These are phyloP conservation scores for Phytomonas sp. DNA, from an alignment of 208 protist species.

Conservation along the genomic window DNA sequence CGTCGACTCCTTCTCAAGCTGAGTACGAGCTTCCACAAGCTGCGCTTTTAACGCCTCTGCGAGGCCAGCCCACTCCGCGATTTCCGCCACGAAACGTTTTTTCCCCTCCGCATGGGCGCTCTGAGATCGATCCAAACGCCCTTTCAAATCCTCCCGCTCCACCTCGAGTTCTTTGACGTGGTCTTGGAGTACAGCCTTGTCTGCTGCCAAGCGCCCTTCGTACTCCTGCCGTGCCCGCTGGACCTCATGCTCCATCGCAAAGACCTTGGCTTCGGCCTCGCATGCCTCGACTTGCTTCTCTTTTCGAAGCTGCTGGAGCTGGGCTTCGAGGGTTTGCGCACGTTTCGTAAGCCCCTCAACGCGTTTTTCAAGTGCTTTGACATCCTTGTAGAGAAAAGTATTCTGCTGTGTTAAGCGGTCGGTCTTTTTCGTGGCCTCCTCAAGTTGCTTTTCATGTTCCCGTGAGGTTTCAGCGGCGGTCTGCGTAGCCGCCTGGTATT, in stretches of 20 bases:
- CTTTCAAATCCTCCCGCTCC: constrained; percentile 16
- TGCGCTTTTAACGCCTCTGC: constrained; percentile 3
- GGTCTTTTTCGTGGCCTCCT: not conserved
- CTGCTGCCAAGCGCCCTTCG: constrained; percentile 10
- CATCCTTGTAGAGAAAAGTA: not conserved
- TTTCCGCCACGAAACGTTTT: not conserved
- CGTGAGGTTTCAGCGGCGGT: not conserved
- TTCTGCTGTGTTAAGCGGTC: not conserved
- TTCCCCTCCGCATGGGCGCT: not conserved
- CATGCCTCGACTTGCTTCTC: not conserved
- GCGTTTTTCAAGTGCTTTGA: not conserved
- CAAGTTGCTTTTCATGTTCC: not conserved
- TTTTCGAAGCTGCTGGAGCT: not conserved
- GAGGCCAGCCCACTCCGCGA: not conserved
- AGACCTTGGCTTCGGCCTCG: constrained; percentile 1
- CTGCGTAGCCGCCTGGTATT: not conserved
- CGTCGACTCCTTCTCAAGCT: not conserved
- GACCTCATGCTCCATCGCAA: not conserved
- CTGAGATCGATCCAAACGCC: not conserved
- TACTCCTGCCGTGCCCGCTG: constrained; percentile 9
- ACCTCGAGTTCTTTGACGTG: constrained; percentile 18
- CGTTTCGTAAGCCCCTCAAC: not conserved
- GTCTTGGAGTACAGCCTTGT: constrained; percentile 16
- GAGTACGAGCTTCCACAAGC: not conserved
- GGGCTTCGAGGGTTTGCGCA: not conserved